Base-by-base conservation (phyloP, 306 rosid genomes). In the Fragaria iinumae region DNA sequence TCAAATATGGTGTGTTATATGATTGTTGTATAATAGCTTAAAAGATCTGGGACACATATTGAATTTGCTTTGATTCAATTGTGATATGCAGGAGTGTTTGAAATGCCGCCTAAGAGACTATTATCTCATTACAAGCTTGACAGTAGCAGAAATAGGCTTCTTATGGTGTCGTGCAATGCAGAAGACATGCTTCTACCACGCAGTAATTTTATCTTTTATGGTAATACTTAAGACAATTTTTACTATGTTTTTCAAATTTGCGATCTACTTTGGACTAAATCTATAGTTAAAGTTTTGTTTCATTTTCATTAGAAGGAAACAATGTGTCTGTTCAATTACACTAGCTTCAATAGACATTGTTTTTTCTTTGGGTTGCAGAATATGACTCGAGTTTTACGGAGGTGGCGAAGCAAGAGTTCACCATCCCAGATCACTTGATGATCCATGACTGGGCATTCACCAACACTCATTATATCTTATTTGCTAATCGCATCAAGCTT, bases 371-470 rank as follows among this genome's bases (percentile, higher is more conserved):
- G 18, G 41, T 1, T 73, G 84, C 86, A 94, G 98, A 92, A 77
- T 90, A 79, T 73, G 95, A 95, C 69, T 80, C 89, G 6, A 75
- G 87, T 64, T 95, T 90, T 81, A 82, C 86, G 67, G 20, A 87
- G 77, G 39, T 92, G 78, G 77, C 79, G 44, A 88, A 82, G 84
- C 89, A 87, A 76, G 91, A 86, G 52, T 89, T 89, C 70, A 82
- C 13, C 41, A 89, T 95, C 44, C 86, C 94, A 5, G 98, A 95
- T 73, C 98, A 95, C 83, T 50, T 90, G 78, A 92, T 95, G 98
- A 90, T 95, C 80, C 98, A 95, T 67, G 98, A 95, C 41, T 95
- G 98, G 98, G 98, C 93, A 48, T 90, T 95, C 77, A 95, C 97
- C 0, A 91, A 89, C 14, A 83, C 90, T 36, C 87, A 95, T 56